Conservation (phyloP, 495 filamentous ascomycete species). For the Pyronema domesticum region DNA sequence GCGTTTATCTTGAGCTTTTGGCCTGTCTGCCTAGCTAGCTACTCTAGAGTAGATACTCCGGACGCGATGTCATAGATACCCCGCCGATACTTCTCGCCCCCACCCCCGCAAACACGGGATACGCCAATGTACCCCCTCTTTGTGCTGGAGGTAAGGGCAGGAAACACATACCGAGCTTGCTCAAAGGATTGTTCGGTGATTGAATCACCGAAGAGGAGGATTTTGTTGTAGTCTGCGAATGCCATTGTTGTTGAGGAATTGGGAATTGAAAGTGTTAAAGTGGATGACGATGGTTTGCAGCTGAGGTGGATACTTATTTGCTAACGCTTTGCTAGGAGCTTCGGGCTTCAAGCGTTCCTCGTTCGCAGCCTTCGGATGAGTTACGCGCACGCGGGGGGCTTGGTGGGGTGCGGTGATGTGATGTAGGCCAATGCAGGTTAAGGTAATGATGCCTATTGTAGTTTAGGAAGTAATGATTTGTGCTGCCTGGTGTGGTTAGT, state of each 20-base stretch:
- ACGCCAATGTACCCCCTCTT: not conserved
- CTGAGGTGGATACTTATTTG: not conserved
- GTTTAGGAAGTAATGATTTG: too few species aligned
- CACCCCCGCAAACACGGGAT: too few species aligned
- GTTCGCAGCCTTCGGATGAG: too few species aligned
- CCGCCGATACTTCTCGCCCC: too few species aligned
- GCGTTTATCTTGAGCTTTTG: too few species aligned
- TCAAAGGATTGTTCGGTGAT: slow-evolving; percentile 22
- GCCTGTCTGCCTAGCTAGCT: too few species aligned
- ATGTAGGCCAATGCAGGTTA: too few species aligned
- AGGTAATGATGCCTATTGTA: too few species aligned
- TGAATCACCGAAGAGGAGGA: slow-evolving; percentile 23
- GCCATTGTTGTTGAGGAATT: slow-evolving; percentile 10
- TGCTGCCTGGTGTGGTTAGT: too few species aligned
- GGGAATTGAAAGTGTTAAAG: not conserved
- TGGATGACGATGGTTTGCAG: not conserved
- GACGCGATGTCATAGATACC: too few species aligned
- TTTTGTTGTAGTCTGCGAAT: slow-evolving; percentile 23
- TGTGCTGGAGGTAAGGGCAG: not conserved
- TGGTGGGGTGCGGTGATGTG: not conserved
- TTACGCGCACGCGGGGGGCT: not conserved
- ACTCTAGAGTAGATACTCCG: too few species aligned
- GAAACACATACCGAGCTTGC: slow-evolving; percentile 10
- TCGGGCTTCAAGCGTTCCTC: too few species aligned
- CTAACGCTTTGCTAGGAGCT: not conserved